Conservation (phyloP, 2,329 filamentous ascomycete genomes). For the Neofusicoccum sp. region DNA sequence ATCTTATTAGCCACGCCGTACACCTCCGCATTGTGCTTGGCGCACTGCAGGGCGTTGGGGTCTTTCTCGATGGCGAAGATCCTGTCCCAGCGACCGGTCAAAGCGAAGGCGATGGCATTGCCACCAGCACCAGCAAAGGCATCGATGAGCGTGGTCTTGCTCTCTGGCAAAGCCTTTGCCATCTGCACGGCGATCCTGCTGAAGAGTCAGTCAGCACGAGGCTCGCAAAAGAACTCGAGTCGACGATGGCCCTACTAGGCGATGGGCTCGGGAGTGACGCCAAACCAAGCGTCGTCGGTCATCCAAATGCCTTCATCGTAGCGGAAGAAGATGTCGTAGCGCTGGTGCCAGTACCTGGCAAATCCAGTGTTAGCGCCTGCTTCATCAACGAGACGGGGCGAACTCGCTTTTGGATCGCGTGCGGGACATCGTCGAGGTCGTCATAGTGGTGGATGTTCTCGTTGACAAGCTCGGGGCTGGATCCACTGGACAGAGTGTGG, state of each 20-base stretch:
- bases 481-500: constrained; percentile 36
- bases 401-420: constrained; percentile 79
- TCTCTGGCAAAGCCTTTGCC: constrained; percentile 53
- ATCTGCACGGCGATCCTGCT: constrained; percentile 79
- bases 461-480: neutral
- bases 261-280: constrained; percentile 90
- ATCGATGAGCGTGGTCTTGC: constrained; percentile 75
- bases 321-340: constrained; percentile 81
- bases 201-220: neutral
- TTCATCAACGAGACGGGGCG: neutral
- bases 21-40: constrained; percentile 85
- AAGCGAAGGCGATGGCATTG: constrained; percentile 93
- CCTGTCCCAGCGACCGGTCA: constrained; percentile 74
- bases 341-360: constrained; percentile 83
- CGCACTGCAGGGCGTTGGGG: constrained; percentile 77
- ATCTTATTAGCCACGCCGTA: constrained; percentile 81
- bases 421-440: constrained; percentile 70
- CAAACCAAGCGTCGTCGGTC: constrained; percentile 95
- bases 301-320: constrained; percentile 89
- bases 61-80: constrained; percentile 91
- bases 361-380: neutral
- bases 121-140: constrained; percentile 90
- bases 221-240: neutral
- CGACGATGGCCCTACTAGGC: constrained; percentile 64
- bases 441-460: constrained; percentile 63